Evolutionary conservation across 805 yeast genomes (phyloP).

Genomic region (Metahyphopichia silvanorum): DNA sequence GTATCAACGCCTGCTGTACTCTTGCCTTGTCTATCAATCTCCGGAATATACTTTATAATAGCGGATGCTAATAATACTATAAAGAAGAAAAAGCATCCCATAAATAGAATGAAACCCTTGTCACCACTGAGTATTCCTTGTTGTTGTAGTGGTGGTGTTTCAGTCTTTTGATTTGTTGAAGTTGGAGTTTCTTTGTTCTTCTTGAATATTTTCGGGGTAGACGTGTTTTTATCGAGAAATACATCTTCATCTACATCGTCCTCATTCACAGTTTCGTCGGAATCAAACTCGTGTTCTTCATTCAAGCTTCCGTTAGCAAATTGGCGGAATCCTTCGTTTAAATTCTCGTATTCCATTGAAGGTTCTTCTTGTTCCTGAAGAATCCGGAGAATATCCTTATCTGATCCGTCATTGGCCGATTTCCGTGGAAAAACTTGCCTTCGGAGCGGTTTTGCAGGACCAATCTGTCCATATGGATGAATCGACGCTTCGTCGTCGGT

Average conservation of each 20-base stretch:
- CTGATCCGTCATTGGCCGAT: conserved; percentile 9
- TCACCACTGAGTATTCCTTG: too few relatives aligned
- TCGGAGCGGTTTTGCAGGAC: conserved; percentile 35
- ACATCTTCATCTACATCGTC: conserved; percentile 12
- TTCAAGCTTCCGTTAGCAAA: conserved; percentile 11
- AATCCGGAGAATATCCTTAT: conserved; percentile 16
- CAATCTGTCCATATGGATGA: conserved; percentile 34
- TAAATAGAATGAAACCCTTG: too few relatives aligned
- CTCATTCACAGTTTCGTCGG: conserved; percentile 2
- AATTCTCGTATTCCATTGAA: conserved; percentile 2
- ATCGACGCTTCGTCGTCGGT: conserved; percentile 43
- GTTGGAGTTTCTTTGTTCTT: too few relatives aligned
- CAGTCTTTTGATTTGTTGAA: too few relatives aligned
- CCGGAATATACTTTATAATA: too few relatives aligned
- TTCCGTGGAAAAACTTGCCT: conserved; percentile 7
- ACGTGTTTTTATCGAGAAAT: too few relatives aligned
- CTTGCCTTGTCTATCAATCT: too few relatives aligned
- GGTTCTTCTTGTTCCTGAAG: conserved; percentile 12
- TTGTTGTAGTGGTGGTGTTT: too few relatives aligned
- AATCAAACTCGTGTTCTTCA: background rate
- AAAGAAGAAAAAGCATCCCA: too few relatives aligned
- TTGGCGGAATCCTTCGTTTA: conserved; percentile 14
- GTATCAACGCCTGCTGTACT: too few relatives aligned
- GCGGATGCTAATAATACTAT: too few relatives aligned
- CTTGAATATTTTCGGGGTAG: too few relatives aligned